These are phyloP conservation scores for Pseudopithomyces chartarum DNA, from an alignment of 2,329 filamentous ascomycete genomes.

Conservation along the genomic window DNA sequence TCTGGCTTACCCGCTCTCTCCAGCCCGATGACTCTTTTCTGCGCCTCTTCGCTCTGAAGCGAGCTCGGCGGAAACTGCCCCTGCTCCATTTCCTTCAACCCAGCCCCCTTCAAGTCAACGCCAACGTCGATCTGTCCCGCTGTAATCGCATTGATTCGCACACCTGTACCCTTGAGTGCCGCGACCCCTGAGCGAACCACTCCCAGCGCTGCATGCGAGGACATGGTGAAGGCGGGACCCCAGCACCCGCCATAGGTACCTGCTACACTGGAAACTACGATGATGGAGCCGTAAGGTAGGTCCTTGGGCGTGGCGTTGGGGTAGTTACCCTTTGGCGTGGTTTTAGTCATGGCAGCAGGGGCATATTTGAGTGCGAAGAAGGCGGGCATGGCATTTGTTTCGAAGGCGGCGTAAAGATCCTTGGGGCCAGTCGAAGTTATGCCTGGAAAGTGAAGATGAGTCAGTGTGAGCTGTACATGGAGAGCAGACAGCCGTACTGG, in stretches of 20 bases:
- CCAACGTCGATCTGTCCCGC: conserved; percentile 55
- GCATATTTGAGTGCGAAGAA: conserved; percentile 70
- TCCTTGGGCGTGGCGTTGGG: conserved; percentile 66
- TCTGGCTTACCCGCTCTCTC: conserved; percentile 62
- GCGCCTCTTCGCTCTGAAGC: conserved; percentile 55
- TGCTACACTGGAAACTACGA: conserved; percentile 65
- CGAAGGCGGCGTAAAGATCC: conserved; percentile 63
- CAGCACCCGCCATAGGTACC: conserved; percentile 63
- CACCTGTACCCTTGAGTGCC: conserved; percentile 61
- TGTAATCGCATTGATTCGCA: conserved; percentile 62
- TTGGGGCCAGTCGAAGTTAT: conserved; percentile 61
- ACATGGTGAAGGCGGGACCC: conserved; percentile 67
- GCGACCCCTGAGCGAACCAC: conserved; percentile 64
- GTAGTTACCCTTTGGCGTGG: conserved; percentile 60
- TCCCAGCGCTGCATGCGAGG: conserved; percentile 63
- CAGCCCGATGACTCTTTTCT: conserved; percentile 60
- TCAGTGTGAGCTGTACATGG: no score
- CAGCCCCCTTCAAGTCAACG: conserved; percentile 50
- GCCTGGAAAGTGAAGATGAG: background rate
- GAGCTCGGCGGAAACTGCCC: conserved; percentile 61
- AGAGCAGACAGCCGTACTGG: conserved; percentile 18
- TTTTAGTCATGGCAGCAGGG: conserved; percentile 66
- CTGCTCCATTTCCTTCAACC: conserved; percentile 50
- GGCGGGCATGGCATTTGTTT: conserved; percentile 65
- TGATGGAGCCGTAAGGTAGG: conserved; percentile 64